Conservation (phyloP, 1,284 basidiomycete species). For the Melanopsichium pennsylvanicum region DNA sequence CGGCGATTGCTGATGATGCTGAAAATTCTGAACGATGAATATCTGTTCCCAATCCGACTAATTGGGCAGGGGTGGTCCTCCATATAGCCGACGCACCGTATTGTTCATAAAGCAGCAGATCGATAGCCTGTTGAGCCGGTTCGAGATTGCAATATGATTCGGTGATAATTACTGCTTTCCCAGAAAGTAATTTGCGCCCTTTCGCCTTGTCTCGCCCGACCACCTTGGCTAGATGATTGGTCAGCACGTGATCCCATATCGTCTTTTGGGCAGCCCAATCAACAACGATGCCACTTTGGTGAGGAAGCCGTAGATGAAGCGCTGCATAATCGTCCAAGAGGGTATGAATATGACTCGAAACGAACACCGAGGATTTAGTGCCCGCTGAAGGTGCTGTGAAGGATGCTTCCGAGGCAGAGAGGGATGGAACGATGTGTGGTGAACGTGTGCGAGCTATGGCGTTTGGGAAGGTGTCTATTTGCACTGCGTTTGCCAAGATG, state of each 20-base stretch:
- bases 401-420: too few species aligned
- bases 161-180: slow-evolving; percentile 73
- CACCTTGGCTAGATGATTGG: slow-evolving; percentile 13
- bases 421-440: slow-evolving; percentile 11
- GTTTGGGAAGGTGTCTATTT: slow-evolving; percentile 27
- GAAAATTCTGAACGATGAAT: neutral
- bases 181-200: slow-evolving; percentile 10
- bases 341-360: slow-evolving; percentile 48
- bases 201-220: neutral
- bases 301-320: slow-evolving; percentile 52
- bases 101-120: slow-evolving; percentile 93
- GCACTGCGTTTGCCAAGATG: neutral
- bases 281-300: slow-evolving; percentile 58
- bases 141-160: slow-evolving; percentile 93
- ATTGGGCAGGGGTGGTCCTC: slow-evolving; percentile 67
- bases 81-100: slow-evolving; percentile 88
- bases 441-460: slow-evolving; percentile 48
- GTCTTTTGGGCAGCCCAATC: slow-evolving; percentile 62
- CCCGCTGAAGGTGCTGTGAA: slow-evolving; percentile 28
- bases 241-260: slow-evolving; percentile 57
- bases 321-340: slow-evolving; percentile 53
- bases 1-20: too few species aligned
- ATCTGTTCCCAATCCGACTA: slow-evolving; percentile 14
- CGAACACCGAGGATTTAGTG: slow-evolving; percentile 19
- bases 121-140: slow-evolving; percentile 87